A percentile compares a stretch with the other conserved stretches of the same genome.
Evolutionary conservation across 75 land plant genomes (phyloP).

Genomic region (Picea glauca): DNA sequence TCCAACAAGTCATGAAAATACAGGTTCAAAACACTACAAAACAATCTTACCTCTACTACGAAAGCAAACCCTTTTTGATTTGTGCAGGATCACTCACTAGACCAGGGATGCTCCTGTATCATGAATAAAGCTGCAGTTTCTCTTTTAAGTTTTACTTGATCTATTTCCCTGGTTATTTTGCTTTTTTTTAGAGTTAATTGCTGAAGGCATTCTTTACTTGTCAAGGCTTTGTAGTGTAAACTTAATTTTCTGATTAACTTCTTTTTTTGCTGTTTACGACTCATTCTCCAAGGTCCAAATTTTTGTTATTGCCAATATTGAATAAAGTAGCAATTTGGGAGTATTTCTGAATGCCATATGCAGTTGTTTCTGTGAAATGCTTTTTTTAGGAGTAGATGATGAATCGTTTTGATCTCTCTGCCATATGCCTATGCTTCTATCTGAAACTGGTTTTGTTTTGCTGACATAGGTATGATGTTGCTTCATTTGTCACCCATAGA

Average conservation of each 20-base stretch:
- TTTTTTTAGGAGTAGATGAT: not conserved
- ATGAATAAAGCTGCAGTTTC: not conserved
- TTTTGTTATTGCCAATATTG: not conserved
- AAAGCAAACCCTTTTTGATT: not conserved
- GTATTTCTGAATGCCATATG: not conserved
- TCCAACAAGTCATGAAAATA: too few relatives aligned
- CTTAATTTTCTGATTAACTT: not conserved
- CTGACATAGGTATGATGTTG: constrained; percentile 78
- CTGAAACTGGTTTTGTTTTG: not conserved
- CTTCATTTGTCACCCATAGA: constrained; percentile 62
- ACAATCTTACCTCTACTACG: too few relatives aligned
- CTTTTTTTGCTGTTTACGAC: not conserved
- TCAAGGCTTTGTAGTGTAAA: not conserved
- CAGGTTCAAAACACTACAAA: too few relatives aligned
- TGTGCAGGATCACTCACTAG: not conserved
- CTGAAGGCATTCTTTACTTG: not conserved
- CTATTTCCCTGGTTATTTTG: not conserved
- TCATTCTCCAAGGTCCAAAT: not conserved
- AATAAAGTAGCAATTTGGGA: not conserved
- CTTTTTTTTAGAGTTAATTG: not conserved
- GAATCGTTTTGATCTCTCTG: not conserved
- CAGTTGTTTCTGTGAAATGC: too few relatives aligned
- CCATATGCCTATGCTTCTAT: not conserved
- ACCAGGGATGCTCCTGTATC: not conserved
- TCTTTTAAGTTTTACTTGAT: not conserved